Conservation (phyloP, 2,329 filamentous ascomycete species). For the Trichocomaceae sp. region DNA sequence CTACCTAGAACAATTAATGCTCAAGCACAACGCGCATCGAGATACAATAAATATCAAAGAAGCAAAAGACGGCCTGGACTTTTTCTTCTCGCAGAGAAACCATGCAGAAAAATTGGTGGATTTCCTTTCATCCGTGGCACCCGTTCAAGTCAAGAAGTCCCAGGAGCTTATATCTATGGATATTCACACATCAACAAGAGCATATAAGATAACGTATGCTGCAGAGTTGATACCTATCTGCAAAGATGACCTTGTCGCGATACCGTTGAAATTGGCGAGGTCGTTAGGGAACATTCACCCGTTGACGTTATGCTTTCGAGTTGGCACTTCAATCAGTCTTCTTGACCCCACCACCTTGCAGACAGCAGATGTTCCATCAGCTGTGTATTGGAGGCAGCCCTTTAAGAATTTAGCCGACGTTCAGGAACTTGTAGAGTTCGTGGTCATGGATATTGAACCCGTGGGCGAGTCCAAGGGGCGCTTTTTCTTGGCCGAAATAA, state of each 20-base stretch:
- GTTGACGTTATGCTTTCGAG: conserved; percentile 74
- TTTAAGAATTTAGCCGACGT: conserved; percentile 80
- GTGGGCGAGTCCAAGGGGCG: conserved; percentile 69
- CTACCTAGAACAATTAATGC: conserved; percentile 84
- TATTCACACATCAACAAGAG: conserved; percentile 80
- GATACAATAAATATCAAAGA: conserved; percentile 99
- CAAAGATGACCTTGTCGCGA: conserved; percentile 92
- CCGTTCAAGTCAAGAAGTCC: conserved; percentile 73
- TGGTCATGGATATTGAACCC: conserved; percentile 89
- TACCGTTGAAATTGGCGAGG: conserved; percentile 84
- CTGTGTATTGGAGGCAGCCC: conserved; percentile 84
- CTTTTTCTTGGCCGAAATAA: conserved; percentile 78
- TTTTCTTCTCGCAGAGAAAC: conserved; percentile 85
- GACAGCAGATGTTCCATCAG: conserved; percentile 73
- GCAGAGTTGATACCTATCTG: conserved; percentile 88
- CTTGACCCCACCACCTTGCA: conserved; percentile 88
- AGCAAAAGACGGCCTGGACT: conserved; percentile 90
- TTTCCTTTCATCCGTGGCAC: conserved; percentile 75
- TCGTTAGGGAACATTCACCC: conserved; percentile 82
- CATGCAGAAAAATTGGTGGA: conserved; percentile 90
- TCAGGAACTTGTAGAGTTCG: conserved; percentile 80
- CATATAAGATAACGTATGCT: conserved; percentile 91
- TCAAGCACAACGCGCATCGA: conserved; percentile 85
- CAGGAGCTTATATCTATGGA: conserved; percentile 92
- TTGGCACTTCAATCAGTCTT: conserved; percentile 84